These are phyloP conservation scores for Trichosporon ovoides DNA, from an alignment of 1,284 basidiomycete genomes.

Conservation along the genomic window DNA sequence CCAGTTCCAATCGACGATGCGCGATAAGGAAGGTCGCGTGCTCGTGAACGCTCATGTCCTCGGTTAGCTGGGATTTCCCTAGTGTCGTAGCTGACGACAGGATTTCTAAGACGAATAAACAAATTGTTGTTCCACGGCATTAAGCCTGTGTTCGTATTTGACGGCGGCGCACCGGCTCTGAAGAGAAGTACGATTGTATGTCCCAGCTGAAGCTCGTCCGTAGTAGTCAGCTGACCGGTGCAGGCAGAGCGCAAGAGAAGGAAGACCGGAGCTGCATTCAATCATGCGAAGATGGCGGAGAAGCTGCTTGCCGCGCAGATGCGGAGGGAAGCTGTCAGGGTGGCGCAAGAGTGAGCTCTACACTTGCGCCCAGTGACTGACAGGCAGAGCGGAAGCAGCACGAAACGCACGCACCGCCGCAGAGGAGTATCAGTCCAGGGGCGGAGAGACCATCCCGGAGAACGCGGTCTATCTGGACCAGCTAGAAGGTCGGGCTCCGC, in stretches of 20 bases:
- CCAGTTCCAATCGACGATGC: constrained; percentile 97
- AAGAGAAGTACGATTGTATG: constrained; percentile 82
- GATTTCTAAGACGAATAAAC: constrained; percentile 81
- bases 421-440: constrained; percentile 34
- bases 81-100: constrained; percentile 20
- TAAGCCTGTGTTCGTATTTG: constrained; percentile 95
- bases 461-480: constrained; percentile 81
- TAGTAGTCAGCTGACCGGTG: neutral
- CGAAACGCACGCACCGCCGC: constrained; percentile 29
- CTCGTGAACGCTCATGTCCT: constrained; percentile 91
- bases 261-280: constrained; percentile 78
- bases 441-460: constrained; percentile 55
- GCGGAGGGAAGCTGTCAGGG: constrained; percentile 79
- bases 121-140: constrained; percentile 97
- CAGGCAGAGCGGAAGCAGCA: constrained; percentile 21
- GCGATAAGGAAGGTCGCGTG: constrained; percentile 88
- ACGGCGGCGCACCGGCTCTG: constrained; percentile 83
- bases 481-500: constrained; percentile 52
- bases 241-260: constrained; percentile 79
- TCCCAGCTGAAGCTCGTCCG: constrained; percentile 12
- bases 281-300: constrained; percentile 79
- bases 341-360: constrained; percentile 54
- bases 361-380: constrained; percentile 3
- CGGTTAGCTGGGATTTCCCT: constrained; percentile 50
- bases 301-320: constrained; percentile 89